Percentiles rank a stretch among this genome's conserved stretches.
These are phyloP conservation scores for Globisporangium paroecandrum DNA, from an alignment of 352 stramenopile species.

Conservation along the genomic window DNA sequence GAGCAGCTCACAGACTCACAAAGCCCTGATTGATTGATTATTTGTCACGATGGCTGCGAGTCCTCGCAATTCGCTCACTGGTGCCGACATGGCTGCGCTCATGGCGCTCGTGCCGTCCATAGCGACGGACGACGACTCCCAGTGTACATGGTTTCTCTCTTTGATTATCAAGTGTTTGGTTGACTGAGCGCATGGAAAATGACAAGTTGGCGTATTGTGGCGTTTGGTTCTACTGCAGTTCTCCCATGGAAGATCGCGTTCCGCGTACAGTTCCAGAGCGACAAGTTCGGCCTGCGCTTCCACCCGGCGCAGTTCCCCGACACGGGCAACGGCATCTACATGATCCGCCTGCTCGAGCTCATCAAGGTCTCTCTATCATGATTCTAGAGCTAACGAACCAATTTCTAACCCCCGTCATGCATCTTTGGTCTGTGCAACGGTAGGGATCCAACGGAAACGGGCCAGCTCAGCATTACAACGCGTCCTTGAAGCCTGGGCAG, in stretches of 20 bases:
- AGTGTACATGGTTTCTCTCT: conserved; percentile 29
- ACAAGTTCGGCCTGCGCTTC: conserved; percentile 79
- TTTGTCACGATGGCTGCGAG: conserved; percentile 6
- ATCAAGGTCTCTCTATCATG: conserved; percentile 34
- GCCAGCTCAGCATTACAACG: conserved; percentile 72
- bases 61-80: conserved; percentile 14
- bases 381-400: not conserved
- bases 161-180: no score
- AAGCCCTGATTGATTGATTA: not conserved
- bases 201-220: no score
- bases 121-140: conserved; percentile 39
- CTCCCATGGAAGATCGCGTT: conserved; percentile 84
- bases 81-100: conserved; percentile 14
- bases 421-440: not conserved
- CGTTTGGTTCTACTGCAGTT: conserved; percentile 22
- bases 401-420: not conserved
- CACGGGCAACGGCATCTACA: conserved; percentile 84
- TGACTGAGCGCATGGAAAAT: no score
- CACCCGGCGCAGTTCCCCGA: conserved; percentile 73
- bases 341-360: conserved; percentile 71
- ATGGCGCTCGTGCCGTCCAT: conserved; percentile 33
- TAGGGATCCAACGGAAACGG: conserved; percentile 44
- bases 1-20: not conserved
- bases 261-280: conserved; percentile 74
- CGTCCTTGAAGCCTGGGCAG: conserved; percentile 45